Percentiles rank a stretch among this genome's conserved stretches.
Evolutionary conservation across 371 early-diverging fungal genomes (phyloP).

Genomic region (Rhizopus arrhizus): DNA sequence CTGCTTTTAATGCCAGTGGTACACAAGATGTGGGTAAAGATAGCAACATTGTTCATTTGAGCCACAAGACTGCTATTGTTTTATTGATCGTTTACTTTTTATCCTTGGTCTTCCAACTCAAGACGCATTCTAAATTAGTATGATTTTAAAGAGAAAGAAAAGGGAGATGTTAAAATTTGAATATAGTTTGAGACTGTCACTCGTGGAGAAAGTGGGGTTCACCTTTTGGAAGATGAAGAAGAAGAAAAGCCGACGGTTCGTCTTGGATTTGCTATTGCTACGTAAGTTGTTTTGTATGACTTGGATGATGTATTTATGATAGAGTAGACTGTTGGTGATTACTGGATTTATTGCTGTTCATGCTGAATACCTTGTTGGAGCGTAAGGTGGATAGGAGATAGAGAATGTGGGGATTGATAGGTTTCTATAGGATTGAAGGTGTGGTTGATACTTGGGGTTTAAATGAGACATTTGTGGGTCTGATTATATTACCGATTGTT

Average conservation of each 20-base stretch:
- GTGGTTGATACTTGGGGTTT: conserved; percentile 64
- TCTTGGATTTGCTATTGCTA: conserved; percentile 38
- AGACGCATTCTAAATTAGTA: conserved; percentile 69
- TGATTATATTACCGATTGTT: conserved; percentile 86
- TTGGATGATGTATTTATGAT: too few relatives aligned
- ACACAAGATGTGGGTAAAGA: conserved; percentile 34
- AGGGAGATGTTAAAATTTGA: neutral
- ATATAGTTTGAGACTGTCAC: conserved; percentile 46
- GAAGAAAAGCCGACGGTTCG: conserved; percentile 55
- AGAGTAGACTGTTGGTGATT: conserved; percentile 42
- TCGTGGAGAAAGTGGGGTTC: too few relatives aligned
- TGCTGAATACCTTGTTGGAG: conserved; percentile 80
- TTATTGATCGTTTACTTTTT: conserved; percentile 73
- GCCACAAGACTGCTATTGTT: conserved; percentile 73
- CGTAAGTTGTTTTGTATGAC: conserved; percentile 18
- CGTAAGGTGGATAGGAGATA: conserved; percentile 29
- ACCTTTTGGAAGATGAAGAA: conserved; percentile 34
- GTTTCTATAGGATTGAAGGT: conserved; percentile 70
- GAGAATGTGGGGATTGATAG: neutral
- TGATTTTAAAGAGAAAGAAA: too few relatives aligned
- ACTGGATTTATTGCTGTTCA: conserved; percentile 71
- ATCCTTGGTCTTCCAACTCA: conserved; percentile 78
- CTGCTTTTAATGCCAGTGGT: conserved; percentile 64
- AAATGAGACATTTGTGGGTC: conserved; percentile 80
- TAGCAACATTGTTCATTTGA: conserved; percentile 59